Evolutionary conservation across 768 basidiomycete genomes (phyloP), one percentile per base, ranked within the genome.

Genomic region (Omphalotus guepiniiformis): DNA sequence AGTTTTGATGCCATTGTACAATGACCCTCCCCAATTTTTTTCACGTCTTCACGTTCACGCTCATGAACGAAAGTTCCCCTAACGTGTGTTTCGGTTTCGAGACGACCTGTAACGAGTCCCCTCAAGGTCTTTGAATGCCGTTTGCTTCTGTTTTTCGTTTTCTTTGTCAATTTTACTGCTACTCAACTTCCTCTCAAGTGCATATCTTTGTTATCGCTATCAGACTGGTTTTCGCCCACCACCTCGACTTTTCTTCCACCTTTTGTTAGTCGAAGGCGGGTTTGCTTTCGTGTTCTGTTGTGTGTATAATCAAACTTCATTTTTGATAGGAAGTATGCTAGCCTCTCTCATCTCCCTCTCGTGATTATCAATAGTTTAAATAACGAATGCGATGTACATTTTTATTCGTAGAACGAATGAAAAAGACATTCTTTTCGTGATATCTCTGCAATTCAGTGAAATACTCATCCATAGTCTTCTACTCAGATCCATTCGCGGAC

Each of bases 271-370:
- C 35, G 18, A 22, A 11, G 21, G 6, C 12, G 19, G 25, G 29
- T 30, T 23, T 46, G 44, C 35, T 46, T 45, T 46, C 35, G 34
- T 27, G 44, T 19, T 44, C 35, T 46, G 44, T 36, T 46, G 44
- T 46, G 32, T 46, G 34, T 46, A 46, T 27, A 15, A 35, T n/a
- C n/a, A n/a, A n/a, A n/a, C n/a, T n/a, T n/a, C n/a, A n/a, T n/a
- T 42, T 18, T 34, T 34, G 27, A n/a, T 26, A 46, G 19, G 44
- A 46, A 46, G 34, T 37, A 46, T 46, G 44, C 44, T 25, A 34
- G 23, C 21, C 19, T 21, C 29, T 12, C 16, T 27, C n/a, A n/a
- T n/a, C n/a, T n/a, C n/a, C n/a, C n/a, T 27, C n/a, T 42, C 19
- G 42, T 7, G 35, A 42, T 42, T 25, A 26, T 46, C n/a, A n/a